Conservation (phyloP, 2,329 filamentous ascomycete genomes). For the Trichophyton rubrum region DNA sequence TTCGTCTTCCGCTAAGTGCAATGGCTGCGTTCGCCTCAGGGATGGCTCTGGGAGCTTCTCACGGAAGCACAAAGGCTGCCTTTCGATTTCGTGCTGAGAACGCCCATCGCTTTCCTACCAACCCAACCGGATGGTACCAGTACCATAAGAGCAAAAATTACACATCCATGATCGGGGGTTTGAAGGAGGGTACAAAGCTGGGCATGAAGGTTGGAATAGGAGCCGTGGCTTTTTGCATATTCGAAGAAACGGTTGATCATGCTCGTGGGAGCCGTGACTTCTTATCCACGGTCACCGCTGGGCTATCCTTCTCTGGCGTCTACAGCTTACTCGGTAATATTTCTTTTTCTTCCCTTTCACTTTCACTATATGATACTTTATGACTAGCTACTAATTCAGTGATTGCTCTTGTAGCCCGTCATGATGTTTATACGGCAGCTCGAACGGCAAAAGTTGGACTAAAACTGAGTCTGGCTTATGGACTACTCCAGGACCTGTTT, state of each 20-base stretch:
- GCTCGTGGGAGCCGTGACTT: slow-evolving; percentile 54
- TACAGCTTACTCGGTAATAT: slow-evolving; percentile 77
- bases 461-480: slow-evolving; percentile 65
- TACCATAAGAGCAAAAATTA: slow-evolving; percentile 99
- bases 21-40: slow-evolving; percentile 55
- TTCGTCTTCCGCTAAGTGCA: slow-evolving; percentile 55
- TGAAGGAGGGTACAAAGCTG: slow-evolving; percentile 67
- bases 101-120: slow-evolving; percentile 77
- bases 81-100: slow-evolving; percentile 91
- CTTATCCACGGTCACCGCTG: slow-evolving; percentile 68
- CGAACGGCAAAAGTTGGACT: slow-evolving; percentile 71
- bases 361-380: no score
- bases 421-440: slow-evolving; percentile 63
- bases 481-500: slow-evolving; percentile 64
- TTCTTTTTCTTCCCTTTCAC: neutral
- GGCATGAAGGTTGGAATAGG: slow-evolving; percentile 58
- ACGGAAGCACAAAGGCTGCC: slow-evolving; percentile 61
- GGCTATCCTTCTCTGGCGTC: slow-evolving; percentile 67
- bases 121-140: slow-evolving; percentile 84
- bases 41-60: slow-evolving; percentile 54
- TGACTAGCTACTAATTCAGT: slow-evolving; percentile 6
- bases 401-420: slow-evolving; percentile 47
- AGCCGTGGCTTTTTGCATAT: slow-evolving; percentile 61
- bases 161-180: slow-evolving; percentile 61
- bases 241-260: slow-evolving; percentile 78